Percentiles rank a stretch among this genome's conserved stretches.
Conservation (phyloP, 2,329 filamentous ascomycete genomes). For the Trichoderma semiorbis region DNA sequence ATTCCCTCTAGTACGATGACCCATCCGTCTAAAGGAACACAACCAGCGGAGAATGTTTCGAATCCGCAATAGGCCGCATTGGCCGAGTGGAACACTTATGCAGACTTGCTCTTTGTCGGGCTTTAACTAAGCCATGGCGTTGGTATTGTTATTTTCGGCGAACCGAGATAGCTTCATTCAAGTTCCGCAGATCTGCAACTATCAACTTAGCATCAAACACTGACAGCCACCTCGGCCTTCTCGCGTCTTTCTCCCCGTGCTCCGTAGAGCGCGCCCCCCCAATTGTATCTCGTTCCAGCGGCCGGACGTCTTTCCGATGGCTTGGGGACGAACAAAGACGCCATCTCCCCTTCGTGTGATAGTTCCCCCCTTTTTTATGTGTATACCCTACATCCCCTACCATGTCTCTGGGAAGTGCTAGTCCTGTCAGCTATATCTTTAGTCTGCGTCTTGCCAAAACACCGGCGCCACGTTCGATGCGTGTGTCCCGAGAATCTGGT, state of each 20-base stretch:
- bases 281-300: background rate
- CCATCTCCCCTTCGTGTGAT: background rate
- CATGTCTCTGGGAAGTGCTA: background rate
- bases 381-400: background rate
- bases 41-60: background rate
- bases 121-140: background rate
- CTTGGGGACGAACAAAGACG: background rate
- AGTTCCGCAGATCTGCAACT: background rate
- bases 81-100: background rate
- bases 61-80: background rate
- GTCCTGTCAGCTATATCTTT: background rate
- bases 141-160: slow-evolving; percentile 7
- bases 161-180: slow-evolving; percentile 7
- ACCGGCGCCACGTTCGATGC: background rate
- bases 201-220: background rate
- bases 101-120: background rate
- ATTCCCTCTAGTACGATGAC: background rate
- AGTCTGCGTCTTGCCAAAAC: background rate
- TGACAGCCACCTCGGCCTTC: background rate
- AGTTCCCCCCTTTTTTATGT: background rate
- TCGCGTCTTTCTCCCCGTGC: background rate
- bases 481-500: background rate
- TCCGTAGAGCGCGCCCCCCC: background rate
- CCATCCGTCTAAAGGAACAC: background rate
- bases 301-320: background rate